A percentile compares a stretch with the other conserved stretches of the same genome.
Conservation (phyloP, 2,329 filamentous ascomycete genomes). For the Fusarium cicatricum region DNA sequence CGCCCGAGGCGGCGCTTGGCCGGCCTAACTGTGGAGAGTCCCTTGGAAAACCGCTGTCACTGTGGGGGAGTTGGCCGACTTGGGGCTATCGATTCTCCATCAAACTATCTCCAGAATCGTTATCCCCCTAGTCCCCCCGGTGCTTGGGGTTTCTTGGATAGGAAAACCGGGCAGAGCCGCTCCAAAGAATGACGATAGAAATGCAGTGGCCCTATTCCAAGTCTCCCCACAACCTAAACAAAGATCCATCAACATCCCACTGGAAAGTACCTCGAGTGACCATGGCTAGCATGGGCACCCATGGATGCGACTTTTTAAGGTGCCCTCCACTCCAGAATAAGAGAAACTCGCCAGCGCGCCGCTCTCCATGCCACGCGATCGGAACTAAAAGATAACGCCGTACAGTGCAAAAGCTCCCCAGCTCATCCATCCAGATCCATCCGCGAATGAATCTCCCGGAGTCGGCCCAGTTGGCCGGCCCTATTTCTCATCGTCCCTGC, state of each 20-base stretch:
- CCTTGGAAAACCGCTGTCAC: constrained; percentile 12
- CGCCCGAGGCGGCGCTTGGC: constrained; percentile 61
- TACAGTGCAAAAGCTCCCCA: not conserved
- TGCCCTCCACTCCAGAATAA: constrained; percentile 31
- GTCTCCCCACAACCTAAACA: constrained; percentile 35
- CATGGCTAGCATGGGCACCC: too few species aligned
- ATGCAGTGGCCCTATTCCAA: constrained; percentile 9
- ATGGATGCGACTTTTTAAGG: constrained; percentile 25
- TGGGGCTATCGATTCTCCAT: too few species aligned
- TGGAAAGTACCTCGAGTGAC: constrained; percentile 27
- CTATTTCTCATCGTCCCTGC: constrained; percentile 31
- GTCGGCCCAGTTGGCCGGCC: constrained; percentile 42
- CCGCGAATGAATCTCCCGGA: constrained; percentile 13
- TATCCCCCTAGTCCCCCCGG: too few species aligned
- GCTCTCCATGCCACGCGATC: constrained; percentile 15
- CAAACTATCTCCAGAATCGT: too few species aligned
- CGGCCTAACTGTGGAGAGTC: constrained; percentile 65
- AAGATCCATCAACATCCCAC: constrained; percentile 16
- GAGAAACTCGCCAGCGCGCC: too few species aligned
- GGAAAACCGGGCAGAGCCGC: constrained; percentile 23
- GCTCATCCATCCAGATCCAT: constrained; percentile 1
- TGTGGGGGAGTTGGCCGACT: constrained; percentile 22
- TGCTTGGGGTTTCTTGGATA: constrained; percentile 28
- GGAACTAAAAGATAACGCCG: not conserved
- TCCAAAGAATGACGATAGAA: constrained; percentile 24